phyloP scores from a whole-genome alignment of 306 rosid genomes.

The Quercus glauca region DNA sequence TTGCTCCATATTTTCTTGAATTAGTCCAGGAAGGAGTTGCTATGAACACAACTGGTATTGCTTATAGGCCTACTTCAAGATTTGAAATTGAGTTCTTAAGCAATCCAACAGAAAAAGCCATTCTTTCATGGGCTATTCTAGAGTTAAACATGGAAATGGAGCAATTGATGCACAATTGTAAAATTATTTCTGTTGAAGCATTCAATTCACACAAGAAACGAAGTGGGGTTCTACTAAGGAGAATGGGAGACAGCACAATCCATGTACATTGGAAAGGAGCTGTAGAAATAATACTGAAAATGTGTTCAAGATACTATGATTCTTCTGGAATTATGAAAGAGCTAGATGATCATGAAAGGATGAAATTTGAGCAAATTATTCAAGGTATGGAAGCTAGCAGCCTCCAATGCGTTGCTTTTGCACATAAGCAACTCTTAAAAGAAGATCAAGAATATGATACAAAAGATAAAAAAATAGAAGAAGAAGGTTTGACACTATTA shows the following conservation, averaged over 20 bases:
- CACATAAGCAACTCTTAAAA: constrained; percentile 22
- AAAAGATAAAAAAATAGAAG: neutral
- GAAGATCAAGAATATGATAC: neutral
- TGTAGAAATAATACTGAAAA: constrained; percentile 25
- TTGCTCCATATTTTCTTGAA: constrained; percentile 1
- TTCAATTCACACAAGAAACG: constrained; percentile 33
- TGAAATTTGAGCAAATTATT: constrained; percentile 19
- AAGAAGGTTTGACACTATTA: constrained; percentile 13
- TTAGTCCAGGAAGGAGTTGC: constrained; percentile 30
- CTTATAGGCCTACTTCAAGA: constrained; percentile 8
- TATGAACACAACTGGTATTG: constrained; percentile 29
- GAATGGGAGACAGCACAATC: constrained; percentile 9
- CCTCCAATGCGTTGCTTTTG: constrained; percentile 38
- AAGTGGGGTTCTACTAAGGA: constrained; percentile 30
- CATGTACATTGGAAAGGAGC: constrained; percentile 41
- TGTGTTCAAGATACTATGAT: constrained; percentile 38
- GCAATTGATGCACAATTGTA: neutral
- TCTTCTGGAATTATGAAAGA: constrained; percentile 16
- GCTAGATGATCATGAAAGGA: constrained; percentile 11
- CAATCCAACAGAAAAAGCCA: constrained; percentile 34
- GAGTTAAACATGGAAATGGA: constrained; percentile 29
- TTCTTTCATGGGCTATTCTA: constrained; percentile 35
- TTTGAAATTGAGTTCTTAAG: constrained; percentile 24
- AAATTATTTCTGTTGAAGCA: constrained; percentile 20
- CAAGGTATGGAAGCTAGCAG: constrained; percentile 39